Evolutionary conservation across 805 yeast species (phyloP).

Genomic region (Wickerhamiella azymoides): DNA sequence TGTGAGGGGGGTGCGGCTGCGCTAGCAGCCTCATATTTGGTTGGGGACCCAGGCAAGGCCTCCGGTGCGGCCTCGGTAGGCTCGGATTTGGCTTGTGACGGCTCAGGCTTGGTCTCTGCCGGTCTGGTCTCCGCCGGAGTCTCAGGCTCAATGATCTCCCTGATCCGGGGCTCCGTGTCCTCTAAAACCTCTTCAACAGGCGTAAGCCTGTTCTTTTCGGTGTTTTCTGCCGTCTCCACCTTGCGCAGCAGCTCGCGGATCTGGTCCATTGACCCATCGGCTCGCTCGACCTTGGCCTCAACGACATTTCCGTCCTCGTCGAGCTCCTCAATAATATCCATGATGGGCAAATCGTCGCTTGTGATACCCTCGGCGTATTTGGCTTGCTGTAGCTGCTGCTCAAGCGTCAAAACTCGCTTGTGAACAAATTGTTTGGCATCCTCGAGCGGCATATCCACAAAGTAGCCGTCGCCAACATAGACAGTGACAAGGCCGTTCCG

Average conservation of each 20-base stretch:
- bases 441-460: slow-evolving; percentile 16
- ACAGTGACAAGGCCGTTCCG: slow-evolving; percentile 12
- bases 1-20: not conserved
- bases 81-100: not conserved
- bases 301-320: slow-evolving; percentile 74
- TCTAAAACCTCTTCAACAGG: not conserved
- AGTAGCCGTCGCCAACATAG: slow-evolving; percentile 23
- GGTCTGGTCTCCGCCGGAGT: too few relatives aligned
- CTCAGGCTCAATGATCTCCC: not conserved
- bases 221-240: not conserved
- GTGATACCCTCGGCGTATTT: slow-evolving; percentile 18
- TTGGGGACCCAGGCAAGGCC: too few relatives aligned
- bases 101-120: not conserved
- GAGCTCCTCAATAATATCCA: slow-evolving; percentile 73
- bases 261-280: slow-evolving; percentile 11
- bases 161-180: not conserved
- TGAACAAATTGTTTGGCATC: slow-evolving; percentile 17
- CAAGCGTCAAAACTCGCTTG: slow-evolving; percentile 10
- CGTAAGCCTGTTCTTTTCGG: not conserved
- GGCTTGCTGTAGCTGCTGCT: slow-evolving; percentile 11
- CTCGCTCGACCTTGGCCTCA: slow-evolving; percentile 31
- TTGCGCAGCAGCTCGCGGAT: not conserved
- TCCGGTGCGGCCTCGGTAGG: not conserved
- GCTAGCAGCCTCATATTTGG: not conserved
- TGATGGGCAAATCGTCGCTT: slow-evolving; percentile 45